phyloP scores from a whole-genome alignment of 1,284 basidiomycete genomes.

The Sphaerobolus stellatus region DNA sequence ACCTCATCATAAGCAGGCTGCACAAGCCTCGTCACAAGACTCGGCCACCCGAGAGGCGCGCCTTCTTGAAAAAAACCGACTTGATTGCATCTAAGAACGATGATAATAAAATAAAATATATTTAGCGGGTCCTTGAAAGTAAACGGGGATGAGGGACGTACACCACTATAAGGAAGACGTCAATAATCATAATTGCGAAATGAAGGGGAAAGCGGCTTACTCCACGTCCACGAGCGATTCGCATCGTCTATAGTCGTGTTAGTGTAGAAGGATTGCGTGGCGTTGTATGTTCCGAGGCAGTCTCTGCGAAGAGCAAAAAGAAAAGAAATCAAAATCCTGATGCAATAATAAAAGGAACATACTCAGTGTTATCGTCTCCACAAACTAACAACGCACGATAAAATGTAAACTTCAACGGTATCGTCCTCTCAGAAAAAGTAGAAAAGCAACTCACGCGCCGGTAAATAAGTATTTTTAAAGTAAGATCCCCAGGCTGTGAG shows the following conservation, averaged over 20 bases:
- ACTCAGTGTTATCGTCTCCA: constrained; percentile 41
- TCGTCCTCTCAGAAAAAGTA: constrained; percentile 3
- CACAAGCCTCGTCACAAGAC: constrained; percentile 60
- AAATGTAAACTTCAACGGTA: constrained; percentile 2
- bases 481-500: constrained; percentile 60
- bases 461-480: constrained; percentile 48
- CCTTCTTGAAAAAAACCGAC: constrained; percentile 64
- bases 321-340: background rate
- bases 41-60: constrained; percentile 51
- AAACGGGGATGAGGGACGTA: background rate
- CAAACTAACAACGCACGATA: constrained; percentile 42
- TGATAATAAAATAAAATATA: background rate
- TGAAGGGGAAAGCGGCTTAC: constrained; percentile 8
- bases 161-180: constrained; percentile 1
- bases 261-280: constrained; percentile 47
- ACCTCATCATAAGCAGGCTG: constrained; percentile 60
- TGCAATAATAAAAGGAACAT: constrained; percentile 18
- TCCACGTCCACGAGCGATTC: constrained; percentile 59
- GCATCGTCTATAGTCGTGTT: constrained; percentile 53
- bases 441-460: constrained; percentile 34
- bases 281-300: constrained; percentile 60
- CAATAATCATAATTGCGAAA: background rate
- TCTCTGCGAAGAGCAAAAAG: too few relatives aligned
- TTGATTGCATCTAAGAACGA: constrained; percentile 56
- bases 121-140: background rate